phyloP scores from a whole-genome alignment of 306 rosid species.

The Corylus americana region DNA sequence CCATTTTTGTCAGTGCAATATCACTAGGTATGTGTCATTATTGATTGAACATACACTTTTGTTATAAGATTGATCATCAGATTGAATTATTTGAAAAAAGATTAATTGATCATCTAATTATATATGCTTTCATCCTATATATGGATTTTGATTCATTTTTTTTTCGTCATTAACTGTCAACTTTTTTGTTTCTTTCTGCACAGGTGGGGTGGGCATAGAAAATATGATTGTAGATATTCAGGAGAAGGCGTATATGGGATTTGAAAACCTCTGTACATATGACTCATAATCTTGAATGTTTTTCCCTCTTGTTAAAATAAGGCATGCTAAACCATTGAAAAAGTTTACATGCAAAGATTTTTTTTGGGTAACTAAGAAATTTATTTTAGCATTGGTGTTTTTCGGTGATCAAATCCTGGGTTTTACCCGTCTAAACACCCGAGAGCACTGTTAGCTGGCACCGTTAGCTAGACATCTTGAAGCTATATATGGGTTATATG shows the following conservation, averaged over 20 bases:
- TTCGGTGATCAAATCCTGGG: too few species aligned
- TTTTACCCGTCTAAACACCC: too few species aligned
- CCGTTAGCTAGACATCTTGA: too few species aligned
- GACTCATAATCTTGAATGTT: slow-evolving; percentile 6
- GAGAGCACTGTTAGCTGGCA: too few species aligned
- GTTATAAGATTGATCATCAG: not conserved
- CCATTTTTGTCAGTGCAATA: slow-evolving; percentile 73
- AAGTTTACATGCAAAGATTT: too few species aligned
- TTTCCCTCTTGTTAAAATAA: too few species aligned
- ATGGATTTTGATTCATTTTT: not conserved
- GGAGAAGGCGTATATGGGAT: slow-evolving; percentile 74
- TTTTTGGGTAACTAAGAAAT: too few species aligned
- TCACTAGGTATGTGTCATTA: slow-evolving; percentile 51
- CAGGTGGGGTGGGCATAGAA: slow-evolving; percentile 86
- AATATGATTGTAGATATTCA: slow-evolving; percentile 52
- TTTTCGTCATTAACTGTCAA: not conserved
- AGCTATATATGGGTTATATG: too few species aligned
- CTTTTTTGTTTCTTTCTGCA: slow-evolving; percentile 4
- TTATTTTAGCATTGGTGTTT: too few species aligned
- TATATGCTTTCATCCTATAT: not conserved
- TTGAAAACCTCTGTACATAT: slow-evolving; percentile 74
- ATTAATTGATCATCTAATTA: not conserved
- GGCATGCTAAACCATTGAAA: too few species aligned
- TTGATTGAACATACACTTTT: not conserved
- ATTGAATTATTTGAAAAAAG: not conserved